A percentile compares a stretch with the other conserved stretches of the same genome.
Conservation (phyloP, 108 stramenopile species). For the Nannochloropsis gaditana region DNA sequence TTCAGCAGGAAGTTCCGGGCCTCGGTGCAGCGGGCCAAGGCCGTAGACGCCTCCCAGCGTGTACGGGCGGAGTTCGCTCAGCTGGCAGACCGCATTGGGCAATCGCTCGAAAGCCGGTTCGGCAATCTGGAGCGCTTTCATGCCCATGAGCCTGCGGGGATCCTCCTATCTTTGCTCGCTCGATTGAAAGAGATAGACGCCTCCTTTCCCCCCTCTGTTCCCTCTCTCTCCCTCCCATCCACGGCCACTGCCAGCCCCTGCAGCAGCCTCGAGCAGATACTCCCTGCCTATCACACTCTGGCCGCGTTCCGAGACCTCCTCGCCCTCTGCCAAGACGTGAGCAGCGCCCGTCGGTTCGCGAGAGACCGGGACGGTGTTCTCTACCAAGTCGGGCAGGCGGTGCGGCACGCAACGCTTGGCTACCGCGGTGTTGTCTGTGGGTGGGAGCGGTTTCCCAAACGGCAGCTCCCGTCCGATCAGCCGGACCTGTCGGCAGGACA, state of each 20-base stretch:
- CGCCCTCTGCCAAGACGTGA: neutral
- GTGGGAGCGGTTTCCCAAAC: neutral
- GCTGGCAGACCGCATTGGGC: neutral
- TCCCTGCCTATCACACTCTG: neutral
- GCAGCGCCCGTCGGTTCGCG: neutral
- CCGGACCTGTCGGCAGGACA: neutral
- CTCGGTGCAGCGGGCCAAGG: neutral
- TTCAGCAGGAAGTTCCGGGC: neutral
- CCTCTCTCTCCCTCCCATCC: neutral
- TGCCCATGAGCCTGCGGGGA: neutral
- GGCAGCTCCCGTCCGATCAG: neutral
- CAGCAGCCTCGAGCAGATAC: neutral
- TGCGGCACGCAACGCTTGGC: neutral
- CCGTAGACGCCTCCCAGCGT: constrained; percentile 15
- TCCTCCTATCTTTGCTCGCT: neutral
- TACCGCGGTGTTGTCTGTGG: constrained; percentile 3
- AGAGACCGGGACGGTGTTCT: neutral
- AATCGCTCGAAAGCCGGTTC: neutral
- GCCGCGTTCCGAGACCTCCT: neutral
- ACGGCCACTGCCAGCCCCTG: neutral
- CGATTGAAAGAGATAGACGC: neutral
- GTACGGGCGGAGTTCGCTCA: neutral
- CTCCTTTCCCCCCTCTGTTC: neutral
- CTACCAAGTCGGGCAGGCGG: neutral
- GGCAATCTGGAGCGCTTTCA: neutral